Percentiles rank a stretch among this genome's conserved stretches.
Evolutionary conservation across 2,329 filamentous ascomycete genomes (phyloP).

Genomic region (Bisporella sp.): DNA sequence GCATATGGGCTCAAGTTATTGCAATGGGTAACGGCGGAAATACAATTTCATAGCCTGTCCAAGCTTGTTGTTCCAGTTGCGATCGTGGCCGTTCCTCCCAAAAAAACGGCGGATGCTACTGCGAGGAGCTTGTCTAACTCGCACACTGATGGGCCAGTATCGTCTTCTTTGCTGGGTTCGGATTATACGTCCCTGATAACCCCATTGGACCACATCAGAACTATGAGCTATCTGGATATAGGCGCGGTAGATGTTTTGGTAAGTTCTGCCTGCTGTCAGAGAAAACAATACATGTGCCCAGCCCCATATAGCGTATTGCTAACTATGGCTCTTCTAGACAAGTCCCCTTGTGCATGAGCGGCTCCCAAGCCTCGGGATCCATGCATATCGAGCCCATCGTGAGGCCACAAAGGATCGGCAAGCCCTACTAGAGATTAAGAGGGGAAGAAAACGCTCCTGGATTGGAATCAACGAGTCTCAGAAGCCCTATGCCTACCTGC

Average conservation of each 20-base stretch:
- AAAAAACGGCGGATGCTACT: background rate
- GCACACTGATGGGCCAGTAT: conserved; percentile 6
- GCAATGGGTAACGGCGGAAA: conserved; percentile 39
- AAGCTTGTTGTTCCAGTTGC: conserved; percentile 43
- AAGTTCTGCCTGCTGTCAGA: background rate
- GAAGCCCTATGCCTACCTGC: conserved; percentile 80
- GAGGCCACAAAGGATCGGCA: conserved; percentile 68
- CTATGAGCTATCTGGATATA: conserved; percentile 72
- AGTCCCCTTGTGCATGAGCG: conserved; percentile 70
- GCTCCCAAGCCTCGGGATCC: conserved; percentile 69
- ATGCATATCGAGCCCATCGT: conserved; percentile 76
- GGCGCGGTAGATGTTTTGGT: conserved; percentile 78
- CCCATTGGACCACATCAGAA: conserved; percentile 38
- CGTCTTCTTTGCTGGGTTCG: background rate
- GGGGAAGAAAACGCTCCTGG: conserved; percentile 82
- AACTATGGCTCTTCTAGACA: conserved; percentile 28
- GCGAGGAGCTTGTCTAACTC: background rate
- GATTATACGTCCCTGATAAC: conserved; percentile 28
- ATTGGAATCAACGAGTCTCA: conserved; percentile 72
- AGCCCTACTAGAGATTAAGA: conserved; percentile 63
- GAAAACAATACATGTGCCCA: no score
- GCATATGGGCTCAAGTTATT: conserved; percentile 41
- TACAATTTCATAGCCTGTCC: conserved; percentile 40
- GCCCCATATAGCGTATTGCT: no score
- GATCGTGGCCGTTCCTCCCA: conserved; percentile 13